Base-by-base conservation (phyloP, 2,329 filamentous ascomycete genomes). In the Coleophoma cylindrospora region DNA sequence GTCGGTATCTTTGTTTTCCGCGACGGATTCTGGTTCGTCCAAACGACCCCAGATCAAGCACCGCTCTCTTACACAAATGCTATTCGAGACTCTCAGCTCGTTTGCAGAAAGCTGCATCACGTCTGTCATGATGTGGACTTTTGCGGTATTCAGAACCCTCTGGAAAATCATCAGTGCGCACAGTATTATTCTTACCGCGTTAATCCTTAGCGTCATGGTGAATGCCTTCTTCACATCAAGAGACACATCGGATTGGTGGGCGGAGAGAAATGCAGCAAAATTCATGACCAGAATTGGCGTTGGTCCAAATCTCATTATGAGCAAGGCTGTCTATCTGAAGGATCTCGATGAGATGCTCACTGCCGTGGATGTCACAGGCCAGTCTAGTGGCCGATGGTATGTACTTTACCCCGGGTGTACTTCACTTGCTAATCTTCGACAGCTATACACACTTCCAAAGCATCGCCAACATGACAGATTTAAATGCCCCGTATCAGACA, bases 241-340 rank as follows among this genome's bases (percentile, higher is more conserved):
- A 54, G 84, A 89, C 63, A 80, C 81, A 7, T 82, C 84, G 60
- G 75, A 79, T 2, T 97, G 91, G 91, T 96, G 89, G 87, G 77
- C 81, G 43, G 92, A 97, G 70, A 81, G 90, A 50, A 85, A 81
- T 52, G 90, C 91, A 1, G 80, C 79, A 14, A 84, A 77, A 38
- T 96, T 92, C 66, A 94, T 99, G 90, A 74, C 75, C 34, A 77
- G 84, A 12, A 71, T 97, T 13, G 92, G 92, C 10, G 83, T 97
- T 8, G 79, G 80, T 3, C 89, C 91, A 8, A 87, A 95, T 58
- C 69, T 77, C 17, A 79, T 86, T 54, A 92, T 96, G 88, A 88
- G 86, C 68, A 90, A 86, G 66, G 83, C 89, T 9, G 82, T 99
- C 22, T 96, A 94, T 64, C 70, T 96, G 50, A 77, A 76, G 47